Conservation (phyloP, 257 asterid species). For the Solanum sparsipilum region DNA sequence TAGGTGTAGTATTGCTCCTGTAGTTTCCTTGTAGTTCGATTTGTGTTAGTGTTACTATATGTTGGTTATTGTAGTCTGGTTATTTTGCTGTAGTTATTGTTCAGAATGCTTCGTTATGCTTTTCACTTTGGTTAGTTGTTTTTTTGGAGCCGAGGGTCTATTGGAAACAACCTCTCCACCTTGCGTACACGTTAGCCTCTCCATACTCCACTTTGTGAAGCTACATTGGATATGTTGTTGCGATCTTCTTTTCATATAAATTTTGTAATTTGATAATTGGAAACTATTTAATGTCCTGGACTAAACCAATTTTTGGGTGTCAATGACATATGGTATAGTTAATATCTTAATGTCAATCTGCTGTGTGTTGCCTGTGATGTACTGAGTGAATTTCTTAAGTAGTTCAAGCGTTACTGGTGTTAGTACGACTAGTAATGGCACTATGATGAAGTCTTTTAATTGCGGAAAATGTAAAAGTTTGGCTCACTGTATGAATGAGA, state of each 20-base stretch:
- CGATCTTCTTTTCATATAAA: background rate
- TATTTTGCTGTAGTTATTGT: background rate
- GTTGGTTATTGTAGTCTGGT: background rate
- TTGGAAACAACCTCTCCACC: background rate
- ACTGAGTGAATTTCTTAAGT: background rate
- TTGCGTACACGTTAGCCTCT: background rate
- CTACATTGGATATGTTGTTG: background rate
- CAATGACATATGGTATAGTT: background rate
- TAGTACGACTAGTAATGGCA: background rate
- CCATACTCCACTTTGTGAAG: background rate
- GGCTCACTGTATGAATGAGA: background rate
- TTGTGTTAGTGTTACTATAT: background rate
- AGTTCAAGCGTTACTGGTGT: background rate
- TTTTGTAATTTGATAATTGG: background rate
- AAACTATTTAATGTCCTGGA: background rate
- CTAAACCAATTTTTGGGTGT: background rate
- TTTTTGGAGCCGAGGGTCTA: background rate
- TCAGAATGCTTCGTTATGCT: background rate
- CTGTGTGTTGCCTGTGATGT: background rate
- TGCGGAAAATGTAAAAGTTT: background rate
- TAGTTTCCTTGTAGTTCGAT: background rate
- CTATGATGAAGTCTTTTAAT: background rate
- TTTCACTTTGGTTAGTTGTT: background rate
- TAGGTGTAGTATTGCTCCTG: background rate
- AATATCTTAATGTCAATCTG: background rate